Evolutionary conservation across 805 yeast genomes (phyloP).

Genomic region (Metschnikowia kofuensis): DNA sequence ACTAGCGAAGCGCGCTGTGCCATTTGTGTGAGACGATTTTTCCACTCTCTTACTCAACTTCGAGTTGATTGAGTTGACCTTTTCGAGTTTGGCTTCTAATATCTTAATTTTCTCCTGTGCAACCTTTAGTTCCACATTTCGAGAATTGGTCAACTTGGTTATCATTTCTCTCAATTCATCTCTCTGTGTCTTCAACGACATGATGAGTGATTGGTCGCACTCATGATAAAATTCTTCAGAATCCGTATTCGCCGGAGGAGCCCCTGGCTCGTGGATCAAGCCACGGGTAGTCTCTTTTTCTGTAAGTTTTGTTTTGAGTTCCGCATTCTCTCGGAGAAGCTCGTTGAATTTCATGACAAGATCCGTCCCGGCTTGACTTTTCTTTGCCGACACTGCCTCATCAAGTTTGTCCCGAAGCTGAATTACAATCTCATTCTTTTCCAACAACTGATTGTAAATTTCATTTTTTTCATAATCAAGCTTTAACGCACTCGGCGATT

Average conservation of each 20-base stretch:
- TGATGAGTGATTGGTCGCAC: slow-evolving; percentile 14
- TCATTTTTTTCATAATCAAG: slow-evolving; percentile 56
- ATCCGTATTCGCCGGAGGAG: background rate
- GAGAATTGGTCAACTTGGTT: slow-evolving; percentile 35
- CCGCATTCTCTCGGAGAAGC: slow-evolving; percentile 38
- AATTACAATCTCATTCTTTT: slow-evolving; percentile 47
- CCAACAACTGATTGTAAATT: slow-evolving; percentile 44
- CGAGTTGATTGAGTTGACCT: slow-evolving; percentile 32
- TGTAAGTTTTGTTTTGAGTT: slow-evolving; percentile 28
- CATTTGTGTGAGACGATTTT: slow-evolving; percentile 2
- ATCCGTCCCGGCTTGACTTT: slow-evolving; percentile 28
- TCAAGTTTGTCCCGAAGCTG: slow-evolving; percentile 47
- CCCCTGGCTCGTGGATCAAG: background rate
- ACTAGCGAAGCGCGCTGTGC: slow-evolving; percentile 2
- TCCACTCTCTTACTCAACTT: slow-evolving; percentile 29
- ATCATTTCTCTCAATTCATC: slow-evolving; percentile 42
- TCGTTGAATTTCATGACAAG: slow-evolving; percentile 40
- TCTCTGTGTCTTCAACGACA: slow-evolving; percentile 26
- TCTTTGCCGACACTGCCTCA: slow-evolving; percentile 24
- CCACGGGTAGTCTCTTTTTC: background rate
- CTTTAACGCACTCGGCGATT: slow-evolving; percentile 52
- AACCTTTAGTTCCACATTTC: slow-evolving; percentile 32
- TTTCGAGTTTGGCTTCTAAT: slow-evolving; percentile 29
- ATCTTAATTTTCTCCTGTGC: slow-evolving; percentile 34
- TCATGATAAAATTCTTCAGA: slow-evolving; percentile 11